Base-by-base conservation (phyloP, 106 monocot species). In the Alisma plantagoaquatica region DNA sequence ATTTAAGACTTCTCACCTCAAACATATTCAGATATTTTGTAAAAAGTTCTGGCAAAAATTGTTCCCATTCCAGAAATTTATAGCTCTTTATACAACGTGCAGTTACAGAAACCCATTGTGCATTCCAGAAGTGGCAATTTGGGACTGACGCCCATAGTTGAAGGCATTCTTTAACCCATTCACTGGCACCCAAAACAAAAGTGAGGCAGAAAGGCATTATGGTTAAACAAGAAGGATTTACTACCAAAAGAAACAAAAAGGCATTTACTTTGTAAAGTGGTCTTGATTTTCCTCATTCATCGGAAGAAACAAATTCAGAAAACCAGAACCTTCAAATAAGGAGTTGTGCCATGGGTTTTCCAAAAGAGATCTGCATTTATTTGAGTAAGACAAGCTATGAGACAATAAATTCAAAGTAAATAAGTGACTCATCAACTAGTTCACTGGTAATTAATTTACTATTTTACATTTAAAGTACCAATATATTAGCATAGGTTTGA, bases 281-380 rank as follows among this genome's bases (percentile, higher is more conserved):
- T 74, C 52, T 43, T 72, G 63, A 57, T 98, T 98, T 27, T 82
- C 77, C 33, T 43, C 18, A 53, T 98, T 98, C 33, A 74, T 59
- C 18, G 90, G 81, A 72, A 98, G 98, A 70, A 98, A 89, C 6
- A 98, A 62, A 31, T 70, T 68, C 27, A 90, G 24, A 67, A 98
- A 90, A 44, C 98, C 98, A 70, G 69, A 57, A 64, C 90, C 90
- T 71, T 98, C 90, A 70, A 98, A 90, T 2, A 76, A 76, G 46
- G 82, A 81, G 56, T 98, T 86, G 59, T 98, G 89, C 98, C 98
- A 98, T 31, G 98, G 98, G 69, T 98, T 98, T 72, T 82, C 81
- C 82, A 98, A 66, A 60, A 74, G 77, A 32, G 49, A 27, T 48
- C 98, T 98, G 73, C 57, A 45, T 50, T 58, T 23, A 28, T 38